Evolutionary conservation across 345 rosid species (phyloP).

Genomic region (Hibiscus trionum): DNA sequence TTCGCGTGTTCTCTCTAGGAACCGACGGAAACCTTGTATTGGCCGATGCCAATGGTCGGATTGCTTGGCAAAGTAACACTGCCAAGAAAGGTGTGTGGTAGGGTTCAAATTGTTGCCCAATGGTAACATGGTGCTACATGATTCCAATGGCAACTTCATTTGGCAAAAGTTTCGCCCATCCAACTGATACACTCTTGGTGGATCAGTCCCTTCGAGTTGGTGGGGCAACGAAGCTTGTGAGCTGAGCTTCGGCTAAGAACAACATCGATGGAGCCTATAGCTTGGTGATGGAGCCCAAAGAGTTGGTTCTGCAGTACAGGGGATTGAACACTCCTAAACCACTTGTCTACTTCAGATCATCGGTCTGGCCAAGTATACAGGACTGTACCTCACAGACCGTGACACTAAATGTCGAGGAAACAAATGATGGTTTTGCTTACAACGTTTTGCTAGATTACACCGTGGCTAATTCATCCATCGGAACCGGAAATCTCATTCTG

Average conservation of each 20-base stretch:
- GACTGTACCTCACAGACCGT: constrained; percentile 11
- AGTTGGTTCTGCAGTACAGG: constrained; percentile 25
- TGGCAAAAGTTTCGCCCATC: constrained; percentile 56
- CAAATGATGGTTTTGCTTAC: constrained; percentile 15
- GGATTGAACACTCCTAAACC: constrained; percentile 23
- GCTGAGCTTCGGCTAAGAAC: constrained; percentile 22
- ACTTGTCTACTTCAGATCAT: constrained; percentile 20
- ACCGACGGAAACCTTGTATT: constrained; percentile 41
- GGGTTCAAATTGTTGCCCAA: neutral
- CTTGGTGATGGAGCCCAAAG: constrained; percentile 31
- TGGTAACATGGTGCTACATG: constrained; percentile 50
- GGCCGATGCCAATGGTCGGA: constrained; percentile 38
- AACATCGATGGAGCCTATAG: constrained; percentile 31
- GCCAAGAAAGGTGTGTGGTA: constrained; percentile 44
- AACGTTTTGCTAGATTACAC: constrained; percentile 5
- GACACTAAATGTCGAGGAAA: constrained; percentile 19
- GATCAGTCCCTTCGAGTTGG: constrained; percentile 33
- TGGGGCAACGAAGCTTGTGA: constrained; percentile 29
- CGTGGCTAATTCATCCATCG: neutral
- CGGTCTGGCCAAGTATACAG: neutral
- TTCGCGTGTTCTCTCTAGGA: constrained; percentile 32
- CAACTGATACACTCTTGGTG: constrained; percentile 47
- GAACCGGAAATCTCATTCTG: neutral
- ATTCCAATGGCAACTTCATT: constrained; percentile 32
- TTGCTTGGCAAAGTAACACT: constrained; percentile 57